Conservation (phyloP, 2,329 filamentous ascomycete species). For the Sodiomyces alkalinus region DNA sequence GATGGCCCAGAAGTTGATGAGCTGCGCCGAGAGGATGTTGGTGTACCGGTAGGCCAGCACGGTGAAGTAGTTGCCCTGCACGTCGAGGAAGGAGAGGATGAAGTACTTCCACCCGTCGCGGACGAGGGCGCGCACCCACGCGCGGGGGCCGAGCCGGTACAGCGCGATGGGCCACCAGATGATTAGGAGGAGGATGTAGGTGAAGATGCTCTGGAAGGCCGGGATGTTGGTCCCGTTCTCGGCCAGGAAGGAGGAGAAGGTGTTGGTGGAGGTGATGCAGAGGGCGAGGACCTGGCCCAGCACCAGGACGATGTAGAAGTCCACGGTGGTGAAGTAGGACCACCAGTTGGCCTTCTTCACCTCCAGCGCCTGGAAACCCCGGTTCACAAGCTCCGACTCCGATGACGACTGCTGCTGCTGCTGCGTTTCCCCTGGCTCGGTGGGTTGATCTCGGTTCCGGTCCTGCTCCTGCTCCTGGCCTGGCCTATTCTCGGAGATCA, state of each 20-base stretch:
- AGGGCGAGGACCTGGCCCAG: constrained; percentile 77
- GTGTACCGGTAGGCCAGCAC: constrained; percentile 89
- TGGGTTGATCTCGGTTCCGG: background rate
- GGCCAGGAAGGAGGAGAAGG: constrained; percentile 65
- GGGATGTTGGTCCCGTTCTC: constrained; percentile 61
- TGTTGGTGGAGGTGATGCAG: constrained; percentile 86
- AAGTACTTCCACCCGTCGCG: constrained; percentile 86
- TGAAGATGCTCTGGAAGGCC: constrained; percentile 91
- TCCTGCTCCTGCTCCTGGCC: background rate
- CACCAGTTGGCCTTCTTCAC: constrained; percentile 41
- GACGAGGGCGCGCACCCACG: constrained; percentile 47
- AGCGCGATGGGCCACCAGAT: constrained; percentile 73
- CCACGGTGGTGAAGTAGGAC: constrained; percentile 64
- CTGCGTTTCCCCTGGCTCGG: no score
- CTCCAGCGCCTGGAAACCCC: constrained; percentile 41
- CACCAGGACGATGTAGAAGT: constrained; percentile 75
- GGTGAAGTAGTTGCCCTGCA: constrained; percentile 96
- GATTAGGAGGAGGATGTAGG: constrained; percentile 70
- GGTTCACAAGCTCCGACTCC: constrained; percentile 25
- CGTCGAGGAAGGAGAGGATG: constrained; percentile 83
- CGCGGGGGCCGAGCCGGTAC: constrained; percentile 61
- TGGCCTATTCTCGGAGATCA: no score
- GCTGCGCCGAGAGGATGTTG: constrained; percentile 79
- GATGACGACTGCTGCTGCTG: constrained; percentile 8
- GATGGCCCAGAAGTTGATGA: constrained; percentile 98